Conservation (phyloP, 2,329 filamentous ascomycete genomes). For the Phialophora chinensis region DNA sequence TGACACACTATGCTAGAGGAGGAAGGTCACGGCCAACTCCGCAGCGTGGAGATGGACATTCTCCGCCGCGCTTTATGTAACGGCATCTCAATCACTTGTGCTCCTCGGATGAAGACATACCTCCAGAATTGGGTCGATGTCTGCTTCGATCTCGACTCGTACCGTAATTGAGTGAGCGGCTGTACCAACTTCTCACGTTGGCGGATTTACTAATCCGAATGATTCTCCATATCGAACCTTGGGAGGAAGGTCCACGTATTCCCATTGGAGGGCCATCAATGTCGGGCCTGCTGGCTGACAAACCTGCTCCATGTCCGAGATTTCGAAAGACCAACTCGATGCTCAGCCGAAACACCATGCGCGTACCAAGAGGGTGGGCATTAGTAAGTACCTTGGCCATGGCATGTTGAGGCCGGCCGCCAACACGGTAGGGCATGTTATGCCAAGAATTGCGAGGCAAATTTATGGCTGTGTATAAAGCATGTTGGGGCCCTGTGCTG, state of each 20-base stretch:
- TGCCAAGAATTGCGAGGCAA: neutral
- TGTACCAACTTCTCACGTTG: neutral
- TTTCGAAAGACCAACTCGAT: neutral
- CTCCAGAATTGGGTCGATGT: neutral
- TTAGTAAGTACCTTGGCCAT: neutral
- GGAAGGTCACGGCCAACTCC: conserved; percentile 5
- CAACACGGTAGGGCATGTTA: neutral
- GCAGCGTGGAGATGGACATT: neutral
- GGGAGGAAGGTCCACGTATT: neutral
- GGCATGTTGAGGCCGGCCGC: neutral
- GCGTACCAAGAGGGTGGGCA: neutral
- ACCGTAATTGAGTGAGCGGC: neutral
- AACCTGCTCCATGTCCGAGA: neutral
- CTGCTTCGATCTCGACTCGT: neutral
- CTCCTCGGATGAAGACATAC: neutral
- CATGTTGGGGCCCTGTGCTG: neutral
- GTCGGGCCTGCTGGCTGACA: neutral
- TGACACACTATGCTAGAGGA: neutral
- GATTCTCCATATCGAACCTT: neutral
- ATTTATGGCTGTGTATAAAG: neutral
- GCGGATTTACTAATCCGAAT: neutral
- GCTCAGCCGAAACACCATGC: neutral
- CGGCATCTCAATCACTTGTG: neutral
- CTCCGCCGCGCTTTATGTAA: conserved; percentile 3
- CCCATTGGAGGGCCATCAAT: neutral